Evolutionary conservation across 352 stramenopile species (phyloP), one percentile per base, ranked within the genome.

Genomic region (Phytophthora crassamura): DNA sequence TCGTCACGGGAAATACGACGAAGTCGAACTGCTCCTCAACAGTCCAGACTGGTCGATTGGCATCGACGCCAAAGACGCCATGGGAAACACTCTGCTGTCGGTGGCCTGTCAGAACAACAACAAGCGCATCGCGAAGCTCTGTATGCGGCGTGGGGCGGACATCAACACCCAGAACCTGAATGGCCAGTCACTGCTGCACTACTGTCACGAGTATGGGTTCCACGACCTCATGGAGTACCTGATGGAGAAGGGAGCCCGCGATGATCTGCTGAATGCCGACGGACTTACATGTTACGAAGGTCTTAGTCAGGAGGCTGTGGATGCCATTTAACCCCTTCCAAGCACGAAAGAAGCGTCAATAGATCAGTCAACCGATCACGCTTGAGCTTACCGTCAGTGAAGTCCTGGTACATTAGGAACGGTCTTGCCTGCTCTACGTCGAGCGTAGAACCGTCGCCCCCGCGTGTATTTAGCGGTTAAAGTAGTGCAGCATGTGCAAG

Each of bases 51-150:
- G 90, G 82, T 88, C 79, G 3, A 67, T 98, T 12, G 67, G 75
- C 10, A 98, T 99, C 61, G 93, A 98, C 53, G 88, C 90, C 42
- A 93, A 96, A 60, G 95, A 99, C 56, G 78, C 83, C 7, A 87
- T 90, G 16, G 95, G 94, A 34, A 98, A 99, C 58, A 97, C 91
- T 2, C 62, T 99, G n/a, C 75, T 99, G 10, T 94, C 90, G 32
- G 79, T 98, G 22, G 95, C 93, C 0, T 97, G 88, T 30, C 95
- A 99, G 62, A 99, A 99, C 82, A 97, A 96, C 69, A 98, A 98
- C 78, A 98, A 98, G 72, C 84, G 95, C 45, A 98, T 99, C 41
- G 84, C 84, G 36, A 99, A 98, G 80, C 82, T 99, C 7, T 97
- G 88, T 66, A 61, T 99, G 25, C 90, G 95, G 5, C 88, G 91